Percentiles rank a stretch among this genome's conserved stretches.
Conservation (phyloP, 768 basidiomycete genomes). For the Strobilomyces dryophilus region DNA sequence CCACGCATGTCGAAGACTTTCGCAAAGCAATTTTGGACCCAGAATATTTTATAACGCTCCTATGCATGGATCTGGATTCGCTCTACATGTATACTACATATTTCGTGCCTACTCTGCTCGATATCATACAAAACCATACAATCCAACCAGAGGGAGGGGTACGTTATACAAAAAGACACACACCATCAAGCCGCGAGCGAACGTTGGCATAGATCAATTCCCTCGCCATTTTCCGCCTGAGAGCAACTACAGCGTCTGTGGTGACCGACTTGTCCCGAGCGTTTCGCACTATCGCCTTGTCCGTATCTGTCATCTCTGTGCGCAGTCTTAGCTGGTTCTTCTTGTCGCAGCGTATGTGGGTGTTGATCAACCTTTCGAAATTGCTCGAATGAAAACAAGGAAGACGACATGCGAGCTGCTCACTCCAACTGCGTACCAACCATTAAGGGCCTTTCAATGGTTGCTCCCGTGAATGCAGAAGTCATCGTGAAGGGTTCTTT, state of each 20-base stretch:
- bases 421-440: neutral
- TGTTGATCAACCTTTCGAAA: slow-evolving; percentile 8
- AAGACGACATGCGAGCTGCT: neutral
- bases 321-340: slow-evolving; percentile 11
- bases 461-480: neutral
- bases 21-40: too few relatives aligned
- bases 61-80: too few relatives aligned
- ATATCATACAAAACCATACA: too few relatives aligned
- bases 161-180: too few relatives aligned
- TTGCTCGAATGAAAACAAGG: slow-evolving; percentile 6
- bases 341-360: slow-evolving; percentile 14
- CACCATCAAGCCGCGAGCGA: neutral
- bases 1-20: too few relatives aligned
- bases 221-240: slow-evolving; percentile 12
- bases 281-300: neutral
- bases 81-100: too few relatives aligned
- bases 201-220: slow-evolving; percentile 5
- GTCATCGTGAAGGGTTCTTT: slow-evolving; percentile 10
- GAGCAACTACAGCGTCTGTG: neutral
- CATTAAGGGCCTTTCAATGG: slow-evolving; percentile 8
- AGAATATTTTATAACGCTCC: too few relatives aligned
- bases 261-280: neutral
- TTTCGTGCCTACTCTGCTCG: too few relatives aligned
- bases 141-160: too few relatives aligned
- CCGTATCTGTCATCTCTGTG: slow-evolving; percentile 12